Percentiles rank a stretch among this genome's conserved stretches.
These are phyloP conservation scores for Rhizoclosmatium globosum DNA, from an alignment of 192 early-diverging fungal species.

Conservation along the genomic window DNA sequence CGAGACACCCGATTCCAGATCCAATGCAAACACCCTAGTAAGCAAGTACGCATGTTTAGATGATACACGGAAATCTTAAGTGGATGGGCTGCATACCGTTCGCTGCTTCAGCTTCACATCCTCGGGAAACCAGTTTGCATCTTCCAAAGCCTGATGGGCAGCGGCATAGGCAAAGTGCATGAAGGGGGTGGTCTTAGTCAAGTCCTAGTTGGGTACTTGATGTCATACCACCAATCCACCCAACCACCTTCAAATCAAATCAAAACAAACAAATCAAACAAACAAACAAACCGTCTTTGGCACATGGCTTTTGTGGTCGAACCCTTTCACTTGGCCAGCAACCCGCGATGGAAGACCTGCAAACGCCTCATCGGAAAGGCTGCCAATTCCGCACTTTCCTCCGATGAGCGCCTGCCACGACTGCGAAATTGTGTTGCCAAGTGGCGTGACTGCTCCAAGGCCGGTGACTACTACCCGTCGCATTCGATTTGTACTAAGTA, in stretches of 20 bases:
- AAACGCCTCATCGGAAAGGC: conserved; percentile 56
- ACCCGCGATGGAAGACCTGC: conserved; percentile 78
- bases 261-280: conserved; percentile 13
- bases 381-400: conserved; percentile 79
- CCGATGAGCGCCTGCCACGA: conserved; percentile 79
- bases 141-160: conserved; percentile 83
- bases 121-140: conserved; percentile 75
- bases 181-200: conserved; percentile 80
- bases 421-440: conserved; percentile 75
- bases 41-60: not conserved
- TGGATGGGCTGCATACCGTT: conserved; percentile 57
- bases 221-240: not conserved
- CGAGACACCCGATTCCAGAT: conserved; percentile 91
- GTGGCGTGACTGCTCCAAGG: conserved; percentile 89
- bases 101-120: conserved; percentile 66
- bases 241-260: not conserved
- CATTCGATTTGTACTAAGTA: not conserved
- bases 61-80: no score
- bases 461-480: conserved; percentile 94
- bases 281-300: conserved; percentile 72
- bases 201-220: conserved; percentile 63
- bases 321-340: conserved; percentile 79
- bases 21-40: conserved; percentile 91
- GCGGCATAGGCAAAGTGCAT: conserved; percentile 87
- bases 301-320: conserved; percentile 78